These are phyloP conservation scores for Acanthamoeba healyi DNA, from an alignment of 208 protist genomes.

Conservation along the genomic window DNA sequence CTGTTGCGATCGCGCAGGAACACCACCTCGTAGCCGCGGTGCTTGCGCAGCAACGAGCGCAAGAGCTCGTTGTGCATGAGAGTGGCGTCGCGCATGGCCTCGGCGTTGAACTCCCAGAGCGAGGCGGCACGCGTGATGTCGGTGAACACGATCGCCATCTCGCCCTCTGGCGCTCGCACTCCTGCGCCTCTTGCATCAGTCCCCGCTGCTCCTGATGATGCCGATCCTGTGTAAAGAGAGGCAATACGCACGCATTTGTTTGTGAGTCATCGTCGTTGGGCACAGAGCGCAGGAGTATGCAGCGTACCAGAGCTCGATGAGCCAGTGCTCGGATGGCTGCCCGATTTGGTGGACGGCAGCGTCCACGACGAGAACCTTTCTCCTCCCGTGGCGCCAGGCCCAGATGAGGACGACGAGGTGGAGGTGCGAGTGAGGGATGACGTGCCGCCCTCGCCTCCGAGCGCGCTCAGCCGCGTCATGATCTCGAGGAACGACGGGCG, in stretches of 20 bases:
- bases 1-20: neutral
- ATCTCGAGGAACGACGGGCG: constrained; percentile 56
- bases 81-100: too few relatives aligned
- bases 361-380: neutral
- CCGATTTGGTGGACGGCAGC: neutral
- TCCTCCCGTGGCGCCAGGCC: neutral
- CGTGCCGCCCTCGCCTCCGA: neutral
- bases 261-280: too few relatives aligned
- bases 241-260: too few relatives aligned
- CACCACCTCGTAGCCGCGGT: constrained; percentile 10
- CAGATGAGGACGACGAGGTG: neutral
- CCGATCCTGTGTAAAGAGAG: neutral
- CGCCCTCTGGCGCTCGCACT: neutral
- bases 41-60: neutral
- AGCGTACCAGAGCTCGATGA: neutral
- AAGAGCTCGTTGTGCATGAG: constrained; percentile 27
- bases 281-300: too few relatives aligned
- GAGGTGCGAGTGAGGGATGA: neutral
- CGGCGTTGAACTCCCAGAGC: too few relatives aligned
- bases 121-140: too few relatives aligned
- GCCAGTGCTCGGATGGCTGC: neutral
- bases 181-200: neutral
- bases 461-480: constrained; percentile 24
- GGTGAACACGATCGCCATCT: constrained; percentile 55
- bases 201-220: neutral